Evolutionary conservation across 805 yeast genomes (phyloP), one percentile per base, ranked within the genome.

Genomic region (Lipomyces sp.): DNA sequence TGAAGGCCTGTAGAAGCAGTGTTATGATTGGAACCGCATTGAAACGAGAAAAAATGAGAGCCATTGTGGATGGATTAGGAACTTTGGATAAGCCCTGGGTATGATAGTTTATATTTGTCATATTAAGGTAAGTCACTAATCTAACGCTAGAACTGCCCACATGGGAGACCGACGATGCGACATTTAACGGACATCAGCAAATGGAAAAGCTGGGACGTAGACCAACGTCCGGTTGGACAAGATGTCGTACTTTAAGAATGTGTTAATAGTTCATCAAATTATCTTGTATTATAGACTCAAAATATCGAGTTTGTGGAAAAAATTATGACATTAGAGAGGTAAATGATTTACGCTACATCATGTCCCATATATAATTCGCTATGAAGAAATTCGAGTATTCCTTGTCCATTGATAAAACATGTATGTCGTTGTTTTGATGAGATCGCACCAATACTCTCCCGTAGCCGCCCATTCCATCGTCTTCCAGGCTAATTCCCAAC

Each of bases 101-200:
- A 72, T 87, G 92, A 74, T 3, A 8, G 24, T 37, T 53, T 24
- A 50, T 53, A 6, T 57, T 6, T 45, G n/a, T 48, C 6, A 15
- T 13, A 6, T 34, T 37, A 1, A 5, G 8, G 24, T 5, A 24
- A 42, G 7, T 15, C 57, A 34, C 48, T 39, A 30, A 32, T 42
- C n/a, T 8, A 35, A 13, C 39, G 8, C 10, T 60, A 68, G 73
- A 83, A 83, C 63, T 84, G 87, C 72, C 99, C 99, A 0, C 99
- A 95, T 78, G 99, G 99, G 0, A 81, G 99, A 69, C 99, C 99
- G 0, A 95, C 99, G 0, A 87, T 95, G 89, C 83, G 99, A 63
- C 98, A 94, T 77, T 80, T 94, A 65, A 85, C 88, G 66, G 92
- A 90, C 0, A 64, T 80, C n/a, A 62, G 57, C 8, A 53, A 33